Evolutionary conservation across 2,329 filamentous ascomycete genomes (phyloP).

Genomic region (Penicillium brasilianum): DNA sequence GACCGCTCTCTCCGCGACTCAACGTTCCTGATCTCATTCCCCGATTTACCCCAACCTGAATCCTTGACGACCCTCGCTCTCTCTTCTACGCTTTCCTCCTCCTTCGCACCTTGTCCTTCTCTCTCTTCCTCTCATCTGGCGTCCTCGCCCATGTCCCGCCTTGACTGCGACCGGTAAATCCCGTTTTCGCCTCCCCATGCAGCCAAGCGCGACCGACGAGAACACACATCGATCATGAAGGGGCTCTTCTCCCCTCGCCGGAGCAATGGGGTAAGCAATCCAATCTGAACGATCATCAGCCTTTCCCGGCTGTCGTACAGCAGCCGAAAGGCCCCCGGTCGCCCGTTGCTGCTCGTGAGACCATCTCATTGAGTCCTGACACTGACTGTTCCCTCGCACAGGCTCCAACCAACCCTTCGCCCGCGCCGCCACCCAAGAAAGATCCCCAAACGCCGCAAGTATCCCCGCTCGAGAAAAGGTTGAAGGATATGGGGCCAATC

Average conservation of each 20-base stretch:
- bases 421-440: constrained; percentile 60
- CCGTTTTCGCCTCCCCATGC: constrained; percentile 21
- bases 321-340: constrained; percentile 11
- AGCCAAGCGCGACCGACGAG: constrained; percentile 33
- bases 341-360: constrained; percentile 20
- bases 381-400: constrained; percentile 37
- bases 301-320: constrained; percentile 23
- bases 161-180: constrained; percentile 7
- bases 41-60: constrained; percentile 24
- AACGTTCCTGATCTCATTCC: constrained; percentile 22
- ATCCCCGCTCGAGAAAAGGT: constrained; percentile 72
- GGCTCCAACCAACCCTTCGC: constrained; percentile 54
- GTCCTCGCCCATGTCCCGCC: constrained; percentile 25
- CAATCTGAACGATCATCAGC: constrained; percentile 20
- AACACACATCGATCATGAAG: constrained; percentile 41
- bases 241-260: constrained; percentile 49
- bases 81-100: too few species aligned
- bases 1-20: constrained; percentile 24
- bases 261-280: constrained; percentile 43
- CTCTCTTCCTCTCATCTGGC: constrained; percentile 23
- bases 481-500: constrained; percentile 79
- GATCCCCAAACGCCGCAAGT: constrained; percentile 62
- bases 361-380: constrained; percentile 17
- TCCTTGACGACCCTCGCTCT: constrained; percentile 12
- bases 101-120: constrained; percentile 14